A percentile compares a stretch with the other conserved stretches of the same genome.
Conservation (phyloP, 805 yeast genomes). For the Debaryomyces maramus region DNA sequence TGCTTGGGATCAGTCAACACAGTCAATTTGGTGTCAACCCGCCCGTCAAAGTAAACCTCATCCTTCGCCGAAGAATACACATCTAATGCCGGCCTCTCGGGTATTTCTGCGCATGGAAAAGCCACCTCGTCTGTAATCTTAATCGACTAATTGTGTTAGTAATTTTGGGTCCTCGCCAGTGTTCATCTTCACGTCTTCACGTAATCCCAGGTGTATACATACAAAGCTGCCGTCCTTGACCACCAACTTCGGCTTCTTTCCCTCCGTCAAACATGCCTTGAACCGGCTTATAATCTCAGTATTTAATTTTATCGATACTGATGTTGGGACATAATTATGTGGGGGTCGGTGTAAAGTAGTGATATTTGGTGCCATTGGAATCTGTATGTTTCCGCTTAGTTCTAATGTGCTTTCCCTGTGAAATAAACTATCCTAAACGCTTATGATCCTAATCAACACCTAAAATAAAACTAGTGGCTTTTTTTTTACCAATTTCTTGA, state of each 20-base stretch:
- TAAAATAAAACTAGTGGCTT: too few relatives aligned
- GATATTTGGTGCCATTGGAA: not conserved
- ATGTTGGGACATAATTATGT: conserved; percentile 15
- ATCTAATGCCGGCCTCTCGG: conserved; percentile 38
- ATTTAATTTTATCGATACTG: conserved; percentile 30
- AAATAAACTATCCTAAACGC: too few relatives aligned
- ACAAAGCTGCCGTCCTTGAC: conserved; percentile 38
- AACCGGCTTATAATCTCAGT: conserved; percentile 27
- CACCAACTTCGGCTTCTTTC: conserved; percentile 29
- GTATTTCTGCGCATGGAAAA: conserved; percentile 34
- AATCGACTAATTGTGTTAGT: conserved; percentile 29
- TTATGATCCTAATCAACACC: too few relatives aligned
- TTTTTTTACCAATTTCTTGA: too few relatives aligned
- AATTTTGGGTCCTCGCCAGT: conserved; percentile 1
- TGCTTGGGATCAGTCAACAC: conserved; percentile 32
- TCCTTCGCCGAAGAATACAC: conserved; percentile 22
- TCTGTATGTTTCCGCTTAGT: too few relatives aligned
- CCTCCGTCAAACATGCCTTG: conserved; percentile 14
- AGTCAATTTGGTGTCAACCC: conserved; percentile 30
- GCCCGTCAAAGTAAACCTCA: conserved; percentile 26
- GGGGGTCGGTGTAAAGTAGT: not conserved
- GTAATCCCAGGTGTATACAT: conserved; percentile 16
- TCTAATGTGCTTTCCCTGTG: too few relatives aligned
- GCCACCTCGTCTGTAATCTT: conserved; percentile 24
- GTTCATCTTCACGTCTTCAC: not conserved